Evolutionary conservation across 2,329 filamentous ascomycete genomes (phyloP).

Genomic region (Paecilomyces dactylethromorphus): DNA sequence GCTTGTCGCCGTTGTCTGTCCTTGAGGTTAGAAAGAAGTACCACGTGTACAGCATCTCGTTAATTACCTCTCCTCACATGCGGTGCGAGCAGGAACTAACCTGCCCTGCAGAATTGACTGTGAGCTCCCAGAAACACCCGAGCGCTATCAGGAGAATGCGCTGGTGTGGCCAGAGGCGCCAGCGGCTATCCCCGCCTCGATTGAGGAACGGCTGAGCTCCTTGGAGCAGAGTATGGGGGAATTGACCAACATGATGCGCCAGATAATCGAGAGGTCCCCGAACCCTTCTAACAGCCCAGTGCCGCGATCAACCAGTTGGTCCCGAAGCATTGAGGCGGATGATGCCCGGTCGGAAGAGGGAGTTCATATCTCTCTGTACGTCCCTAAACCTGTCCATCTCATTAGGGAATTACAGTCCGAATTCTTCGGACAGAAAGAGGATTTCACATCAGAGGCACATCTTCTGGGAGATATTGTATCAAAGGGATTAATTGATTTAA

Average conservation of each 20-base stretch:
- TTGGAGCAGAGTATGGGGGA: conserved; percentile 27
- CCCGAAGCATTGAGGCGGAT: conserved; percentile 15
- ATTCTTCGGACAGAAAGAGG: conserved; percentile 20
- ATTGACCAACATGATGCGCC: conserved; percentile 27
- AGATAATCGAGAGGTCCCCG: conserved; percentile 21
- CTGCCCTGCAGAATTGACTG: conserved; percentile 23
- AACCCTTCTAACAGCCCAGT: conserved; percentile 11
- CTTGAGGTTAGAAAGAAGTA: conserved; percentile 17
- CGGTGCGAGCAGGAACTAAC: conserved; percentile 6
- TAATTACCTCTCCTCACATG: background rate
- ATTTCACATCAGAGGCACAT: conserved; percentile 15
- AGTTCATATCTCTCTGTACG: conserved; percentile 12
- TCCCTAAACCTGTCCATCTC: conserved; percentile 23
- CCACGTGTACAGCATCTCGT: background rate
- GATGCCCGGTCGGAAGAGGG: conserved; percentile 15
- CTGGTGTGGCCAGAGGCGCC: conserved; percentile 25
- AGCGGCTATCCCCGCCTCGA: conserved; percentile 21
- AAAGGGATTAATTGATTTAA: conserved; percentile 23
- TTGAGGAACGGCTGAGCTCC: conserved; percentile 26
- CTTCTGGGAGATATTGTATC: conserved; percentile 19
- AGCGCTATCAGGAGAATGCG: conserved; percentile 24
- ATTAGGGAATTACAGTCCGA: conserved; percentile 26
- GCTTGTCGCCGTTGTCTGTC: conserved; percentile 30
- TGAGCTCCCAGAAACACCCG: conserved; percentile 26
- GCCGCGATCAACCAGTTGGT: conserved; percentile 8